phyloP scores from a whole-genome alignment of 164 flowering plant genomes.

The Kingdonia uniflora region DNA sequence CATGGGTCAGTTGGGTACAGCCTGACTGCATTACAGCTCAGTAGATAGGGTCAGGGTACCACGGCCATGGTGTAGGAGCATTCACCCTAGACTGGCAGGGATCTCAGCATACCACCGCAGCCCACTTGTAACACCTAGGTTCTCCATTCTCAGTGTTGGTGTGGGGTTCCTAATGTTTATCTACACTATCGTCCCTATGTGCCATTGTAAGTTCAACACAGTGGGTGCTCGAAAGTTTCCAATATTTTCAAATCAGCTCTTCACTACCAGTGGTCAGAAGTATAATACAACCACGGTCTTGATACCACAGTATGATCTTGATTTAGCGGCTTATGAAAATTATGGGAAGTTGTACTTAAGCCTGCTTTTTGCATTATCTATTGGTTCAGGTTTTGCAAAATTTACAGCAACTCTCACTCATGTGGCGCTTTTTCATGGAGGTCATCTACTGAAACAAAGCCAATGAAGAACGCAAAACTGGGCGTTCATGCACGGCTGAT shows the following conservation, averaged over 20 bases:
- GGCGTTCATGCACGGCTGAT: slow-evolving; percentile 59
- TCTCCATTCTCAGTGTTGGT: slow-evolving; percentile 53
- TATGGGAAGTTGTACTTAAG: too few relatives aligned
- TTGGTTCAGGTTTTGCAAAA: too few relatives aligned
- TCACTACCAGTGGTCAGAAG: slow-evolving; percentile 49
- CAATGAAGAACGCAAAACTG: slow-evolving; percentile 44
- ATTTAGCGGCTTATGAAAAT: slow-evolving; percentile 65
- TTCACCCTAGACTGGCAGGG: slow-evolving; percentile 92
- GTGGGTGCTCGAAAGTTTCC: slow-evolving; percentile 81
- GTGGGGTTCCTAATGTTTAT: slow-evolving; percentile 67
- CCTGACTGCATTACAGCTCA: slow-evolving; percentile 87
- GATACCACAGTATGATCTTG: slow-evolving; percentile 69
- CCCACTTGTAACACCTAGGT: too few relatives aligned
- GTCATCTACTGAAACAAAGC: slow-evolving; percentile 75
- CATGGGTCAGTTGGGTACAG: slow-evolving; percentile 93
- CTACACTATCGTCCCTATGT: slow-evolving; percentile 77
- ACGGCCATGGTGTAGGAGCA: slow-evolving; percentile 88
- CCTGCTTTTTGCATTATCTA: too few relatives aligned
- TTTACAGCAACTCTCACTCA: too few relatives aligned
- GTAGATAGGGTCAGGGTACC: slow-evolving; percentile 82
- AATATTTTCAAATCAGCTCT: too few relatives aligned
- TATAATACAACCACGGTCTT: slow-evolving; percentile 77
- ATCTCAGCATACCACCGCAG: slow-evolving; percentile 95
- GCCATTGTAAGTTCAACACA: slow-evolving; percentile 83
- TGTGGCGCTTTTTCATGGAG: too few relatives aligned